phyloP scores from a whole-genome alignment of 1,139 yeast genomes.

The Pneumocystis wakefieldiae region DNA sequence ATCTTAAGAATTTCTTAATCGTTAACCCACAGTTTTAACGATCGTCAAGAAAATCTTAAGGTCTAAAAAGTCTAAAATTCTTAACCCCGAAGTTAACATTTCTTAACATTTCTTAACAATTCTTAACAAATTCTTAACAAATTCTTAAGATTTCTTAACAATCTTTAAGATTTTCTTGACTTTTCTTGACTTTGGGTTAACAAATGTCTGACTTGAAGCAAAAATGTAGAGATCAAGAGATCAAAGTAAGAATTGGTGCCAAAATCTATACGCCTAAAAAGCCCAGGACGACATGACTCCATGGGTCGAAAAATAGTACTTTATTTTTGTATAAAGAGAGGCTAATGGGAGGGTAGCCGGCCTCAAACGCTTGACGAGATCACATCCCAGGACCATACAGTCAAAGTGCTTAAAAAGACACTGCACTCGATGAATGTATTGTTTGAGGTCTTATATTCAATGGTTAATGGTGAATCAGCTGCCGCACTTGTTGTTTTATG shows the following conservation, averaged over 20 bases:
- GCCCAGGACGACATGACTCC: slow-evolving; percentile 27
- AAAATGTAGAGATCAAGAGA: not conserved
- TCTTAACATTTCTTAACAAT: too few relatives aligned
- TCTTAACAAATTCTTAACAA: too few relatives aligned
- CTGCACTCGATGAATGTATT: slow-evolving; percentile 52
- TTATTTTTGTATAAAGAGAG: not conserved
- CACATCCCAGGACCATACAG: slow-evolving; percentile 83
- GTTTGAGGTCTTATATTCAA: slow-evolving; percentile 2
- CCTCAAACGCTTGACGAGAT: slow-evolving; percentile 77
- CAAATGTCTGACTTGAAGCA: not conserved
- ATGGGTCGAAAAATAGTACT: slow-evolving; percentile 61
- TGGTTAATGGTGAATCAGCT: slow-evolving; percentile 20
- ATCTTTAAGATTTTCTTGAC: too few relatives aligned
- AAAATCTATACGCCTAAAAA: not conserved
- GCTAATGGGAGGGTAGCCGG: slow-evolving; percentile 28
- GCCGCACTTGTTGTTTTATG: slow-evolving; percentile 92
- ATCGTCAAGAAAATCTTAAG: too few relatives aligned
- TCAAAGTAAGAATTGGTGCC: not conserved
- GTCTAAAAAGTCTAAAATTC: too few relatives aligned
- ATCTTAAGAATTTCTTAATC: too few relatives aligned
- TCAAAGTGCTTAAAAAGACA: slow-evolving; percentile 67
- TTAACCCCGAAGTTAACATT: too few relatives aligned
- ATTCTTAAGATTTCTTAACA: too few relatives aligned
- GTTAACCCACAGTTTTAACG: too few relatives aligned
- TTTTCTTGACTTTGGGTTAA: too few relatives aligned